Conservation (phyloP, 163 green algal species). For the Scenedesmus sp. region DNA sequence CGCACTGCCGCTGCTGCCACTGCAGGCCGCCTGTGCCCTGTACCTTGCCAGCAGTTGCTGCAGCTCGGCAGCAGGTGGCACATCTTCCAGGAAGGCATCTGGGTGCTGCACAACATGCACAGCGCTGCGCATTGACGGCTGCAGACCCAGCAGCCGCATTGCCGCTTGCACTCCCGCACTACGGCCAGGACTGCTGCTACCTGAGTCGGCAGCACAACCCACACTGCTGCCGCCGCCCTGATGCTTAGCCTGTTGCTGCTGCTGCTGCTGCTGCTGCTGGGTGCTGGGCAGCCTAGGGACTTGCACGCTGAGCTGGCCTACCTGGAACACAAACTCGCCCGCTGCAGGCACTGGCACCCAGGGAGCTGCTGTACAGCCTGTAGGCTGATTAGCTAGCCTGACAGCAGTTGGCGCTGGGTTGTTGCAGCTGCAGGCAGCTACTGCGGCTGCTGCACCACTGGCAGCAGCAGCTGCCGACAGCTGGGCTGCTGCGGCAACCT, state of each 20-base stretch:
- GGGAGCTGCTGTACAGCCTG: not conserved
- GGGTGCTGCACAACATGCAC: slow-evolving; percentile 9
- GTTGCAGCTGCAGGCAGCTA: not conserved
- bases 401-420: not conserved
- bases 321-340: not conserved
- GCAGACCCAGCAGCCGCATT: not conserved
- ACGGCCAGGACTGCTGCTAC: not conserved
- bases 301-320: not conserved
- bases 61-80: not conserved
- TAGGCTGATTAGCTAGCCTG: not conserved
- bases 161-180: not conserved
- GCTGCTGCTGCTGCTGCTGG: not conserved
- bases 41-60: not conserved
- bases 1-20: not conserved
- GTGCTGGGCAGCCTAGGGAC: not conserved
- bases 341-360: not conserved
- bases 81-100: not conserved
- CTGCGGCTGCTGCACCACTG: not conserved
- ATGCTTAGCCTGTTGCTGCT: not conserved
- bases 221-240: not conserved
- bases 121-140: not conserved
- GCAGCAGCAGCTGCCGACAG: not conserved
- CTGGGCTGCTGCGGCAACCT: not conserved
- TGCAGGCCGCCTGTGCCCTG: not conserved
- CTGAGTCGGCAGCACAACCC: not conserved